Evolutionary conservation across 805 yeast species (phyloP).

Genomic region (Phaffomyces opuntiae): DNA sequence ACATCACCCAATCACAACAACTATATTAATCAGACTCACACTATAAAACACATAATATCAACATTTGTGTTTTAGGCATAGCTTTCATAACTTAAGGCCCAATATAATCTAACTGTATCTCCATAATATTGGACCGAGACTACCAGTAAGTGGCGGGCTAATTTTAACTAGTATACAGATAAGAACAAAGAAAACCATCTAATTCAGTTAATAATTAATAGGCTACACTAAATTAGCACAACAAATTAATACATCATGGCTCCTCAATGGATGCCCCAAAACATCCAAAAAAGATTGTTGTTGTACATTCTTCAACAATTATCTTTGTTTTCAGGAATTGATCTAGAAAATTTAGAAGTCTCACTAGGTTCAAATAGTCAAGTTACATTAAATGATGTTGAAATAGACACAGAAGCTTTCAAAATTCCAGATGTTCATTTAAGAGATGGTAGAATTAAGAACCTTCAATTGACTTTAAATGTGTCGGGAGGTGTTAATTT

Average conservation of each 20-base stretch:
- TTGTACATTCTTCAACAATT: slow-evolving; percentile 76
- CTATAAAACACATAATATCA: no score
- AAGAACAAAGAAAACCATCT: no score
- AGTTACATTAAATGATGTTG: slow-evolving; percentile 52
- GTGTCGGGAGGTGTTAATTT: slow-evolving; percentile 67
- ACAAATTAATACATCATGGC: slow-evolving; percentile 12
- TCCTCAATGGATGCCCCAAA: slow-evolving; percentile 70
- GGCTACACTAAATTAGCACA: no score
- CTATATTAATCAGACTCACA: no score
- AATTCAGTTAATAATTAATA: no score
- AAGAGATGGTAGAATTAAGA: slow-evolving; percentile 52
- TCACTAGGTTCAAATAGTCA: slow-evolving; percentile 54
- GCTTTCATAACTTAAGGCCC: no score
- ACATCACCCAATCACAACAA: no score
- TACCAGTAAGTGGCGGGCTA: no score
- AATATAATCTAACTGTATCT: no score
- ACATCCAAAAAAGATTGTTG: slow-evolving; percentile 73
- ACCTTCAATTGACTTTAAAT: slow-evolving; percentile 50
- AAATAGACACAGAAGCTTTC: slow-evolving; percentile 66
- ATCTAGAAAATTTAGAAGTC: slow-evolving; percentile 74
- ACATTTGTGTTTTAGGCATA: no score
- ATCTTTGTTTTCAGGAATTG: slow-evolving; percentile 74
- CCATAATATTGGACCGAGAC: no score
- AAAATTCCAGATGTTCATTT: slow-evolving; percentile 57
- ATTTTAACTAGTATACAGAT: no score